A percentile compares a stretch with the other conserved stretches of the same genome.
These are phyloP conservation scores for Stemphylium vesicarium DNA, from an alignment of 2,329 filamentous ascomycete genomes.

Conservation along the genomic window DNA sequence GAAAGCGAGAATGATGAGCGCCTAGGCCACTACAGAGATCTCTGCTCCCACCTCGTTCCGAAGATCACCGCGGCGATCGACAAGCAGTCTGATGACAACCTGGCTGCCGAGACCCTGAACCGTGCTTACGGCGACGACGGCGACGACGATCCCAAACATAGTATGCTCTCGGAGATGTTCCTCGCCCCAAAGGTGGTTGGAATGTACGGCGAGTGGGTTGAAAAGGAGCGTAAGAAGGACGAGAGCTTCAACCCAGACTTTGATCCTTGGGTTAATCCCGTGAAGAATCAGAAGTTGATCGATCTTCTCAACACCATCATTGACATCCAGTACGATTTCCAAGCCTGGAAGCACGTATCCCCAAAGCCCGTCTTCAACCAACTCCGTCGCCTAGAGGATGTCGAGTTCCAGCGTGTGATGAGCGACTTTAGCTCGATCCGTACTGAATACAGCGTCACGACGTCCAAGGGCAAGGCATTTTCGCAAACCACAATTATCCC, in stretches of 20 bases:
- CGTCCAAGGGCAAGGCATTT: not conserved
- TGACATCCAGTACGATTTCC: not conserved
- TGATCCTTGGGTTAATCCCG: not conserved
- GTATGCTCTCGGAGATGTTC: not conserved
- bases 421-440: not conserved
- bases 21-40: not conserved
- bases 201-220: not conserved
- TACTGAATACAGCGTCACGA: not conserved
- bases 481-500: not conserved
- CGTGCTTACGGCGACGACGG: not conserved
- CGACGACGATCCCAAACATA: not conserved
- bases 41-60: not conserved
- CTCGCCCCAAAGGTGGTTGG: not conserved
- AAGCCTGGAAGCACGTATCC: not conserved
- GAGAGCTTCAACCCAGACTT: not conserved
- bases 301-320: not conserved
- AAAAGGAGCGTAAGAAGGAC: not conserved
- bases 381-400: not conserved
- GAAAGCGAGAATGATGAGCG: not conserved
- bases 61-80: not conserved
- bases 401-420: not conserved
- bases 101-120: not conserved
- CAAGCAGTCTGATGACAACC: not conserved
- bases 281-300: not conserved
- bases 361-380: conserved; percentile 1